Conservation (phyloP, 2,329 filamentous ascomycete genomes). For the Botrytis cinerea region DNA sequence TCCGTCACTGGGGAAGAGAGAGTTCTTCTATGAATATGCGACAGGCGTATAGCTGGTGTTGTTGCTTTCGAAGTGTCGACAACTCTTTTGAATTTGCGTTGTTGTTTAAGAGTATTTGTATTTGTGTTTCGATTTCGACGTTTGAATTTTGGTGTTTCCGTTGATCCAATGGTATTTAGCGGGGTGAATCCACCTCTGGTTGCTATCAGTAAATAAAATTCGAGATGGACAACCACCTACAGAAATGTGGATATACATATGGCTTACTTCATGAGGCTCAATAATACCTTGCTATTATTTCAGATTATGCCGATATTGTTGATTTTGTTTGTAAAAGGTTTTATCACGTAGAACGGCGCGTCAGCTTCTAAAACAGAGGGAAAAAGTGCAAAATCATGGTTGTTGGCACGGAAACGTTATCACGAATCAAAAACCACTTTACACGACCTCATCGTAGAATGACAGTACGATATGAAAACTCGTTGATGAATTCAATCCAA, state of each 20-base stretch:
- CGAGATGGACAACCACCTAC: not conserved
- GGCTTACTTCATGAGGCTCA: conserved; percentile 24
- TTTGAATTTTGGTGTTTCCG: conserved; percentile 23
- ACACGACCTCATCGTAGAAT: conserved; percentile 15
- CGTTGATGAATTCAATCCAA: not conserved
- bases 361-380: not conserved
- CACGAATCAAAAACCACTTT: conserved; percentile 23
- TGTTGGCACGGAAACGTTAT: conserved; percentile 24
- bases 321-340: not conserved
- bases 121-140: conserved; percentile 8
- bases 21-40: not conserved
- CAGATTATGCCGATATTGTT: not conserved
- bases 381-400: conserved; percentile 11
- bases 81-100: not conserved
- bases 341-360: conserved; percentile 6
- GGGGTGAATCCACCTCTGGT: conserved; percentile 24
- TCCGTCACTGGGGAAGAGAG: not conserved
- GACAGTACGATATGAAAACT: not conserved
- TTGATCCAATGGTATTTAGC: conserved; percentile 25
- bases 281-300: not conserved
- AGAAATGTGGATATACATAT: conserved; percentile 2
- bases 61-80: not conserved
- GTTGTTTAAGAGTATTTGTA: conserved; percentile 1
- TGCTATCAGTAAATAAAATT: conserved; percentile 17
- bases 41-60: not conserved